Conservation (phyloP, 306 rosid genomes). For the Hippophae gyantsensis region DNA sequence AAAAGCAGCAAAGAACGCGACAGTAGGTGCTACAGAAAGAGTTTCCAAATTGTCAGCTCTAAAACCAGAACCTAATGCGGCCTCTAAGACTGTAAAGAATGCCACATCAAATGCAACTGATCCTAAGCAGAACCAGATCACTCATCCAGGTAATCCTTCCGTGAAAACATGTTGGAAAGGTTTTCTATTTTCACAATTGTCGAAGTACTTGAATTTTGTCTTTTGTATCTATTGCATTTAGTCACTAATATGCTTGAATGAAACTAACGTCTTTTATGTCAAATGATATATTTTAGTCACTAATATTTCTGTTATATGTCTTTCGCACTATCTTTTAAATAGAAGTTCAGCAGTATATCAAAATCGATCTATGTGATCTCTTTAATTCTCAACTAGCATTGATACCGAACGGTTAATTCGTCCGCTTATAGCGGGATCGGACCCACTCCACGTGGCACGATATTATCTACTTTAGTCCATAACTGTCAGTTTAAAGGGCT, state of each 20-base stretch:
- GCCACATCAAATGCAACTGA: conserved; percentile 23
- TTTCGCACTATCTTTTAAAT: no score
- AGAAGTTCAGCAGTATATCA: no score
- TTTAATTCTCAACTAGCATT: neutral
- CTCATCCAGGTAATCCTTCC: conserved; percentile 34
- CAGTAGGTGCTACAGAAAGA: conserved; percentile 9
- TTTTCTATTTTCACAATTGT: neutral
- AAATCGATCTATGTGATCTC: neutral
- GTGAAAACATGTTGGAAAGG: neutral
- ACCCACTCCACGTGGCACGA: no score
- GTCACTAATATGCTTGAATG: neutral
- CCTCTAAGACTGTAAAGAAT: conserved; percentile 31
- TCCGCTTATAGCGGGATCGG: no score
- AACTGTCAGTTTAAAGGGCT: no score
- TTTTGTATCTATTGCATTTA: neutral
- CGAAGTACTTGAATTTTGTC: neutral
- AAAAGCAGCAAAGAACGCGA: conserved; percentile 37
- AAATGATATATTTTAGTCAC: neutral
- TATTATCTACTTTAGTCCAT: no score
- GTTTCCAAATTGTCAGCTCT: conserved; percentile 35
- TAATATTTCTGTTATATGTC: no score
- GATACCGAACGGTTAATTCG: no score
- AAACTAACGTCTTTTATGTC: neutral
- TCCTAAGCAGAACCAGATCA: conserved; percentile 43
- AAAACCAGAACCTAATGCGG: conserved; percentile 29